Evolutionary conservation across 306 rosid species (phyloP), one percentile per base, ranked within the genome.

Genomic region (Casuarina cunninghamiana): DNA sequence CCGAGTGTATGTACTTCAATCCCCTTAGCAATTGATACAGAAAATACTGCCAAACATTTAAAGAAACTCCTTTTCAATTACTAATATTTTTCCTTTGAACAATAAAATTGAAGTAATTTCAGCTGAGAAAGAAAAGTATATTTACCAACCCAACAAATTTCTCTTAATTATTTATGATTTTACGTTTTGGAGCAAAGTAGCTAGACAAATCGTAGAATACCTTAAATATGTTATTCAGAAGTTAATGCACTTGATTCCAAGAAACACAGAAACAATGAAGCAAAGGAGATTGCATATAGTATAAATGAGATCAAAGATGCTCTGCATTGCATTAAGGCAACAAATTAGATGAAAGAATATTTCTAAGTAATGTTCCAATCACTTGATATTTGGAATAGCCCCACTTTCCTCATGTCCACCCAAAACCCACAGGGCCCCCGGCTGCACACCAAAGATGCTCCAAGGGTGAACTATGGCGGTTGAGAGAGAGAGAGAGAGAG

Each of bases 1-100:
- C 94, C 61, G 94, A 90, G 87, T 90, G 94, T 71, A 88, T 65
- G 71, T 90, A 90, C 77, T 90, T 90, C 90, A 90, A 80, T 74
- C 91, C 94, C 73, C 94, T 86, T 62, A 90, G 75, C 19, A 90
- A 76, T 69, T 90, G 94, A 78, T 90, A 90, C 19, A 90, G 77
- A 67, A 88, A 90, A 58, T 86, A 90, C 94, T 90, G 90, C 87
- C 62, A 72, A 75, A 32, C 71, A 84, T 75, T 3, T 8, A 67
- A 53, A 72, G 15, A 75, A 17, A 55, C 43, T 55, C 49, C 57
- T 8, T 69, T 58, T 51, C 9, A 43, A 37, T 51, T 43, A 65
- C 6, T 65, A 12, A 38, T 8, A 37, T 37, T 15, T 37, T 2
- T 62, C 12, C 37, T 62, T 62, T 37, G 44, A 50, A 10, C n/a